Base-by-base conservation (phyloP, 345 rosid genomes). In the Boechera divaricarpa region DNA sequence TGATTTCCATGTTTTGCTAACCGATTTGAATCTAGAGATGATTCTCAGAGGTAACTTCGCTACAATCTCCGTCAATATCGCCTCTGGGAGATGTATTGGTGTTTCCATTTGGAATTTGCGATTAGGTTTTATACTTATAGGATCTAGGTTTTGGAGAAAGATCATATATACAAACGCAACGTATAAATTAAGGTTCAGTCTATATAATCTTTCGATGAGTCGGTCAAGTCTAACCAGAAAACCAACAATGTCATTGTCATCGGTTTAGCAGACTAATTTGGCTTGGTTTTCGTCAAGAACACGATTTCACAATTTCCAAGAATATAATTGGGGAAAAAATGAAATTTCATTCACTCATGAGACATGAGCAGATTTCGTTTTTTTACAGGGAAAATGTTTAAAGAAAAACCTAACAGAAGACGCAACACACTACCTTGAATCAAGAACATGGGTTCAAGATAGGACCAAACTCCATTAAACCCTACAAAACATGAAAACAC, bases 361-460 rank as follows among this genome's bases (percentile, higher is more conserved):
- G 82, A 73, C 77, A 59, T 72, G 78, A 79, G 78, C 74, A 73
- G 70, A 67, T 66, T 77, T 51, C 11, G 21, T 58, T 78, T 72
- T 47, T 67, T 54, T 79, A 79, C 82, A 68, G 10, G 12, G 80
- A 63, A 54, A 68, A 39, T 44, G 31, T 61, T 38, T 9, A 9
- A 16, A 38, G 35, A 59, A 18, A 53, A 55, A 1, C 18, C 55
- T 36, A 63, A 48, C 36, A 36, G 12, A 66, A 49, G 67, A 78
- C 57, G 39, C 47, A 38, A 64, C 63, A 78, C 63, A 63, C 70
- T 53, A 54, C 70, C 49, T 48, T 47, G 6, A 57, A 48, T 42
- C 63, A 72, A 65, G 56, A 48, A 65, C 81, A 71, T 21, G 24
- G 24, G 24, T 21, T 21, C 24, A 21, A 21, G 24, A 21, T 21